Evolutionary conservation across 2,329 filamentous ascomycete species (phyloP), one percentile per base, ranked within the genome.

Genomic region (Leptographium radiaticola): DNA sequence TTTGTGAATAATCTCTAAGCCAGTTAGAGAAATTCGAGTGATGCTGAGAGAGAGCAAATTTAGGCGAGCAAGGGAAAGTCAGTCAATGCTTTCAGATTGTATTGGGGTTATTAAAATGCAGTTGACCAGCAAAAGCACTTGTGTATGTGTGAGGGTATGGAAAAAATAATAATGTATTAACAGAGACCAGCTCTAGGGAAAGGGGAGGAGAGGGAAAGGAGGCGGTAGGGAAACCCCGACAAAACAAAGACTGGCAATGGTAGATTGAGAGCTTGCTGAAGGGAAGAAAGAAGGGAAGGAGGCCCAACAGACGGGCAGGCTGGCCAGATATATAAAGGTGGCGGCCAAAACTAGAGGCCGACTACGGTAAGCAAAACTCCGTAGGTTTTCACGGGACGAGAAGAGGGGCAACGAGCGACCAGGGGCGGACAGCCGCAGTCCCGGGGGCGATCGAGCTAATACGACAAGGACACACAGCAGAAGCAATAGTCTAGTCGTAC

Each of bases 221-320:
- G 50, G 61, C 59, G 43, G 48, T 25, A 15, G 9, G 75, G 77
- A 72, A 51, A 66, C 63, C 65, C n/a, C 47, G 16, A 65, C 66
- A 73, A 75, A 79, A 74, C 68, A 74, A 72, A 69, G 68, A 73
- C 70, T 69, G 71, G 72, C 72, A 75, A 74, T 74, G 65, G 68
- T 67, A 62, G 65, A 71, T 75, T 75, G 69, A 74, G 65, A 72
- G 73, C 81, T 86, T 86, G 83, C 82, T 84, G 75, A 75, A 75
- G 81, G 80, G 63, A 63, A 64, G 64, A 71, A 70, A 30, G 39
- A 52, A 38, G 48, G 33, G 66, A 65, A 67, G 63, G 62, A 68
- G 69, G 65, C 66, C 63, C 61, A 65, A 62, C 61, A 63, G 64
- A 64, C 66, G 66, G 65, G 64, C 65, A 65, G 66, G 62, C 62